Percentiles rank a stretch among this genome's conserved stretches.
Evolutionary conservation across 192 early-diverging fungal species (phyloP).

Genomic region (Linderina pennispora): DNA sequence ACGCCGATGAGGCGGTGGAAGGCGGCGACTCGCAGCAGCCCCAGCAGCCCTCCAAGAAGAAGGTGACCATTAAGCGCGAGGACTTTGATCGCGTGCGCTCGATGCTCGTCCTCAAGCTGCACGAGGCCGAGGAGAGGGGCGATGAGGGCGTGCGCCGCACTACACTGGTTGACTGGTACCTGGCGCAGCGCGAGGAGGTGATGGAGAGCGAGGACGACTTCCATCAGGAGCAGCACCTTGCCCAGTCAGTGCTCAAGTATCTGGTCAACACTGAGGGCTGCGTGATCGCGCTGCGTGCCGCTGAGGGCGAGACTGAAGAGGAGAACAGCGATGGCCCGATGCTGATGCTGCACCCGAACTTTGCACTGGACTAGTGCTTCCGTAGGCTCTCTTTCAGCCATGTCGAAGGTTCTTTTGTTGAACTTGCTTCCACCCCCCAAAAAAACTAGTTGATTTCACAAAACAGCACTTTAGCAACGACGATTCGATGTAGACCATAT

Average conservation of each 20-base stretch:
- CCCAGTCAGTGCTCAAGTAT: conserved; percentile 61
- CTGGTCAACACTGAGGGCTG: conserved; percentile 59
- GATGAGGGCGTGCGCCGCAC: conserved; percentile 46
- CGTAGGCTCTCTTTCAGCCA: too few relatives aligned
- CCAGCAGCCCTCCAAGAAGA: neutral
- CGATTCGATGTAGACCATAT: too few relatives aligned
- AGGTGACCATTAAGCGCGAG: conserved; percentile 58
- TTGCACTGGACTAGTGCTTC: conserved; percentile 36
- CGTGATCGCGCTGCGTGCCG: conserved; percentile 32
- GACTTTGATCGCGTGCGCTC: conserved; percentile 49
- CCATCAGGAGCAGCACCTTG: conserved; percentile 50
- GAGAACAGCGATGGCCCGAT: conserved; percentile 15
- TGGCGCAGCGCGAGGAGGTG: conserved; percentile 58
- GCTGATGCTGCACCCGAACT: conserved; percentile 48
- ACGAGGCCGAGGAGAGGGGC: conserved; percentile 19
- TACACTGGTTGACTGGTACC: conserved; percentile 65
- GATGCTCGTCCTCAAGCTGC: conserved; percentile 49
- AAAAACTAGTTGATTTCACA: too few relatives aligned
- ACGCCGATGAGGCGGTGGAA: conserved; percentile 23
- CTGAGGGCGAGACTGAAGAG: neutral
- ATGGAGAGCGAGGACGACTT: conserved; percentile 60
- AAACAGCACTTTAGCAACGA: too few relatives aligned
- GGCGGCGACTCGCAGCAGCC: neutral
- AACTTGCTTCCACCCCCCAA: too few relatives aligned
- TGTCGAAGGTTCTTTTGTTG: neutral